Conservation (phyloP, 2,329 filamentous ascomycete genomes). For the Diaporthe longicolla region DNA sequence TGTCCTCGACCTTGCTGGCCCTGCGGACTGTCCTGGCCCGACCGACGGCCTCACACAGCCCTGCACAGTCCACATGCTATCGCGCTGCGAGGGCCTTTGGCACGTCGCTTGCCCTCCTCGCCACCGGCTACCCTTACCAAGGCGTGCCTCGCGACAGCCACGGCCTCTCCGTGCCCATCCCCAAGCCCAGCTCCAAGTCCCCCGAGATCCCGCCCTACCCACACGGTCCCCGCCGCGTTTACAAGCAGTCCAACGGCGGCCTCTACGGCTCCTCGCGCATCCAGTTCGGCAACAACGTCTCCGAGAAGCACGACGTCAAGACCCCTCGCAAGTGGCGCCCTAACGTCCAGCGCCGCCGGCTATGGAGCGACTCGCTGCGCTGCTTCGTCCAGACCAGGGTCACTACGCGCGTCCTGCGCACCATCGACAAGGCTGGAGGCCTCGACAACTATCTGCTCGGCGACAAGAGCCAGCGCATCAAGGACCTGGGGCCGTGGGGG, state of each 20-base stretch:
- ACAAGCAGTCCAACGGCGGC: slow-evolving; percentile 85
- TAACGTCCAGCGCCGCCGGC: slow-evolving; percentile 78
- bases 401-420: slow-evolving; percentile 77
- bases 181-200: slow-evolving; percentile 58
- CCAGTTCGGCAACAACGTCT: slow-evolving; percentile 85
- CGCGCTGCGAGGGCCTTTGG: slow-evolving; percentile 50
- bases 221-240: slow-evolving; percentile 77
- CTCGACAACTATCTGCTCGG: slow-evolving; percentile 93
- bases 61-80: background rate
- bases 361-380: slow-evolving; percentile 75
- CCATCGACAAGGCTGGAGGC: slow-evolving; percentile 87
- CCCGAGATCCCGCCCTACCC: slow-evolving; percentile 75
- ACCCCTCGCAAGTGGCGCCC: slow-evolving; percentile 81
- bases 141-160: slow-evolving; percentile 38
- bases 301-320: slow-evolving; percentile 77
- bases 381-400: slow-evolving; percentile 77
- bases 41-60: slow-evolving; percentile 21
- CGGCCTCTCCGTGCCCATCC: slow-evolving; percentile 55
- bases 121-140: slow-evolving; percentile 43
- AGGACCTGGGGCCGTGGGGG: slow-evolving; percentile 88
- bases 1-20: slow-evolving; percentile 38
- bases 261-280: slow-evolving; percentile 80
- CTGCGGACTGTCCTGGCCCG: slow-evolving; percentile 37
- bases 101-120: slow-evolving; percentile 52
- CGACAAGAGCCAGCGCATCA: slow-evolving; percentile 81